Evolutionary conservation across 345 rosid species (phyloP), one percentile per base, ranked within the genome.

Genomic region (Murraya paniculata): DNA sequence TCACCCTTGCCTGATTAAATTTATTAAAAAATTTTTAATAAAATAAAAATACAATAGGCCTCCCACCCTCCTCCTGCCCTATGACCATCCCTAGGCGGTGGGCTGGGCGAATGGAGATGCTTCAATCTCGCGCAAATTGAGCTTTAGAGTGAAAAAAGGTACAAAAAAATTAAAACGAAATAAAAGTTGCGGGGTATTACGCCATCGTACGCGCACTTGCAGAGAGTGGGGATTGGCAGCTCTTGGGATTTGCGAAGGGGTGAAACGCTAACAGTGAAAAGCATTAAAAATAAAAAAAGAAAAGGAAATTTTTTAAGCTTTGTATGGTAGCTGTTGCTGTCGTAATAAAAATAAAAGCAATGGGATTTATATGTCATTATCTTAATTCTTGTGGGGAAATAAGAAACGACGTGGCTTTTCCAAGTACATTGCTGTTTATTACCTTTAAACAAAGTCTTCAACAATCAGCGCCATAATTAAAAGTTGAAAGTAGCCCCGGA

Each of bases 361-460:
- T 7, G 41, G 83, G 88, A 79, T 70, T 22, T 58, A 61, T 3
- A 0, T 77, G 88, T 83, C 70, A 77, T 68, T 67, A 71, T 48
- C 1, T 2, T 1, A 45, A 28, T 64, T 62, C 11, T n/a, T 4
- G 24, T 22, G 71, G 80, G 59, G 74, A 84, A 48, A 62, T 45
- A 22, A 58, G 83, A 76, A 86, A 73, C 41, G 36, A 59, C 0
- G 24, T 0, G 24, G 64, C 30, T 25, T 48, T 73, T 39, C 65
- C 9, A 67, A 67, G 73, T 74, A 81, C 80, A 55, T 59, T 72
- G 18, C 67, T 70, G 58, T 33, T 60, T 24, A 24, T 57, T 13
- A 7, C 71, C 68, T 79, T 65, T 50, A 77, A 79, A 25, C 80
- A 78, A 59, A 76, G 83, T 74, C 82, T 24, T n/a, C 55, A 50